A percentile compares a stretch with the other conserved stretches of the same genome.
These are phyloP conservation scores for Cruciata laevipes DNA, from an alignment of 257 asterid genomes.

Conservation along the genomic window DNA sequence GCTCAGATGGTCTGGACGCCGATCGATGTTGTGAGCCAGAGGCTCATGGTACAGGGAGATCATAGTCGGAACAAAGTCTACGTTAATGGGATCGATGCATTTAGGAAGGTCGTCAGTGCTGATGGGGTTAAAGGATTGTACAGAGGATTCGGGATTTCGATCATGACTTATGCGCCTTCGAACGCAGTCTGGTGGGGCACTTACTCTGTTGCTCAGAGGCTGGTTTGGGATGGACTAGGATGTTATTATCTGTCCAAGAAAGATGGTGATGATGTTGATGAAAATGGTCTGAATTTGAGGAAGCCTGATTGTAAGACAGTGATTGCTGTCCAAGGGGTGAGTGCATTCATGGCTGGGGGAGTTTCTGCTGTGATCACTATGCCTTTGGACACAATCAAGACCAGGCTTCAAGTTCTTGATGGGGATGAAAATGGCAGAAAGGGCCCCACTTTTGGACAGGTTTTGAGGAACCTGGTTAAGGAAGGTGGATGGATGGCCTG, in stretches of 20 bases:
- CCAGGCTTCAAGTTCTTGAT: constrained; percentile 62
- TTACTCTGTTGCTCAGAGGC: constrained; percentile 54
- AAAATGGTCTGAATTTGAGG: constrained; percentile 10
- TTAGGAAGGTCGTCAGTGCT: constrained; percentile 43
- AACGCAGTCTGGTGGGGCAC: constrained; percentile 87
- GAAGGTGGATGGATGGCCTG: constrained; percentile 85
- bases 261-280: constrained; percentile 24
- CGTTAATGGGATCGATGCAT: constrained; percentile 54
- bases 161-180: constrained; percentile 64
- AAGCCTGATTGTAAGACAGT: constrained; percentile 46
- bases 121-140: constrained; percentile 71
- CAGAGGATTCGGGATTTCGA: constrained; percentile 77
- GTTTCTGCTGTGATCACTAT: constrained; percentile 60
- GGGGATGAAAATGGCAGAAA: constrained; percentile 59
- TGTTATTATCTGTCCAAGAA: constrained; percentile 30
- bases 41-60: constrained; percentile 64
- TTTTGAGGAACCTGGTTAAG: constrained; percentile 53
- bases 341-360: constrained; percentile 78
- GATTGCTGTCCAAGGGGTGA: constrained; percentile 62
- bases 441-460: constrained; percentile 54
- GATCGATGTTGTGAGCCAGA: constrained; percentile 75
- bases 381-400: constrained; percentile 83
- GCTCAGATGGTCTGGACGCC: constrained; percentile 82
- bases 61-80: constrained; percentile 20
- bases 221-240: constrained; percentile 59